Percentiles rank a stretch among this genome's conserved stretches.
phyloP scores from a whole-genome alignment of 2,329 filamentous ascomycete genomes.

The Colletotrichum magnum region DNA sequence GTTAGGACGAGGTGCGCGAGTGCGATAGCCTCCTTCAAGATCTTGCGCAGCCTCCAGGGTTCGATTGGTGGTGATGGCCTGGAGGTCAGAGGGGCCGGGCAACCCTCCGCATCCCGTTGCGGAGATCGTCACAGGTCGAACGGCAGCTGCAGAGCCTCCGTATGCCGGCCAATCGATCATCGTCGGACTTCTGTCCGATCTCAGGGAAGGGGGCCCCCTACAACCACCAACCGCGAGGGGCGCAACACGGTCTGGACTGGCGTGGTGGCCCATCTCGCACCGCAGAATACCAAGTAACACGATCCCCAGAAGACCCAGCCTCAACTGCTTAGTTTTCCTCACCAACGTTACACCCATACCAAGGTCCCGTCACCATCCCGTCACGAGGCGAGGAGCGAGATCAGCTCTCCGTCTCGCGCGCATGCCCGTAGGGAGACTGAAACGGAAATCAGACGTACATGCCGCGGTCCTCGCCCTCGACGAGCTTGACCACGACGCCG shows the following conservation, averaged over 20 bases:
- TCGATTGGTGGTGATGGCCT: no score
- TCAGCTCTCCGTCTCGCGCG: background rate
- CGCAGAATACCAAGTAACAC: background rate
- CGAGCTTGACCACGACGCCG: conserved; percentile 59
- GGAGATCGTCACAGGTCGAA: background rate
- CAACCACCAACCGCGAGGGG: background rate
- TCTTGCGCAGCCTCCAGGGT: no score
- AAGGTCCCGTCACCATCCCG: conserved; percentile 15
- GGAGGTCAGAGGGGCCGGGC: background rate
- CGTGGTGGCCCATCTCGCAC: conserved; percentile 13
- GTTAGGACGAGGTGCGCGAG: background rate
- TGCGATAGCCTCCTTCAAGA: background rate
- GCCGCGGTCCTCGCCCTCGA: conserved; percentile 55
- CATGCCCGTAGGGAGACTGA: background rate
- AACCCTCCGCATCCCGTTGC: background rate
- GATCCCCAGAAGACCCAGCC: background rate
- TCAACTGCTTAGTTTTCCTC: background rate
- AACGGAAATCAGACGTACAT: conserved; percentile 13
- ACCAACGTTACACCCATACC: background rate
- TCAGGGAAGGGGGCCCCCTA: conserved; percentile 3
- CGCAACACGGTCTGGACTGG: background rate
- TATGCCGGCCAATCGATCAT: background rate
- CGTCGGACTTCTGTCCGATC: conserved; percentile 14
- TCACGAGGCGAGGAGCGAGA: background rate
- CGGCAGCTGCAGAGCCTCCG: background rate